A percentile compares a stretch with the other conserved stretches of the same genome.
phyloP scores from a whole-genome alignment of 208 protist species.

The Leishmania tropica region DNA sequence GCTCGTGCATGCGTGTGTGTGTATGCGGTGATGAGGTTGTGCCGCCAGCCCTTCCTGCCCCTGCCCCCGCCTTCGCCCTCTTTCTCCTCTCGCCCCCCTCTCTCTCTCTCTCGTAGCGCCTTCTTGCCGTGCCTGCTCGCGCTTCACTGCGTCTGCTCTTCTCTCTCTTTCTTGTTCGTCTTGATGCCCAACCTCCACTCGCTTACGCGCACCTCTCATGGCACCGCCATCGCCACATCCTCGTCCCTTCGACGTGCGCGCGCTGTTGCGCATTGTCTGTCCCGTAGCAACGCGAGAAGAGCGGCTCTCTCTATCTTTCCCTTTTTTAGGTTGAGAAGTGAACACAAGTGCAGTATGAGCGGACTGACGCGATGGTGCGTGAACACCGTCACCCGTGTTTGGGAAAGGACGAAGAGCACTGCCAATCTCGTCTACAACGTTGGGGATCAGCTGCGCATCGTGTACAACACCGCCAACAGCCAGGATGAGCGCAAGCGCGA shows the following conservation, averaged over 20 bases:
- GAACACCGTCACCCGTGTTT: constrained; percentile 30
- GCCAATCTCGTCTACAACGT: constrained; percentile 68
- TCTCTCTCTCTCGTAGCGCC: background rate
- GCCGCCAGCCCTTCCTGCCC: background rate
- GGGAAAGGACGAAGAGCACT: constrained; percentile 44
- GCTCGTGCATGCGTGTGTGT: background rate
- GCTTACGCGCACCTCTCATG: background rate
- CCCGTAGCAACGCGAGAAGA: background rate
- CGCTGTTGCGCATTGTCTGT: background rate
- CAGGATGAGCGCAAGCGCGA: constrained; percentile 52
- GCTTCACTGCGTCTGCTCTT: background rate
- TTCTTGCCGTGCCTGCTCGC: background rate
- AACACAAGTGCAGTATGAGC: constrained; percentile 2
- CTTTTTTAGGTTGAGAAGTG: background rate
- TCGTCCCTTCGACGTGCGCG: background rate
- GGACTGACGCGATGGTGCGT: constrained; percentile 25
- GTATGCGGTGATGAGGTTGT: background rate
- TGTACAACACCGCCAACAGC: constrained; percentile 76
- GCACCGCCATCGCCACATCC: background rate
- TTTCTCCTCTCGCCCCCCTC: too few species aligned
- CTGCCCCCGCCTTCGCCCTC: background rate
- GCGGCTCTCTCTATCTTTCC: background rate
- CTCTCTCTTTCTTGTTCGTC: background rate
- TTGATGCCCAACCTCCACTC: background rate
- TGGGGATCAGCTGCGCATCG: constrained; percentile 61